Base-by-base conservation (phyloP, 306 rosid genomes). In the Lathyrus tuberosus region DNA sequence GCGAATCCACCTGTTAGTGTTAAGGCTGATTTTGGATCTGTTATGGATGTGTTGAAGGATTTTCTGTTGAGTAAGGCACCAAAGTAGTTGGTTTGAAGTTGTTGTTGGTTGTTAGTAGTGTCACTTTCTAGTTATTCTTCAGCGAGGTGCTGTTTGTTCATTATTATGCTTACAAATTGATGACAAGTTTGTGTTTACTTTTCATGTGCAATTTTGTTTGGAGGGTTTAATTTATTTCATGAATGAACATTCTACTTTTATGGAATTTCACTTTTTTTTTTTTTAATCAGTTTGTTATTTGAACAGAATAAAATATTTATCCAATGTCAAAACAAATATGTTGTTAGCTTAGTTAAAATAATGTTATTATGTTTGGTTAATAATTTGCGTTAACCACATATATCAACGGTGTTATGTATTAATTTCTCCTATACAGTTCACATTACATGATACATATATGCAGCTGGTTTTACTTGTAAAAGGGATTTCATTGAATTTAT, bases 11-110 rank as follows among this genome's bases (percentile, higher is more conserved):
- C 66, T 3, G 60, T 73, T 20, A 18, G 61, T 0, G 82, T 78
- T 0, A 78, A 78, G 60, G 52, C 82, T 3, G 78, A 78, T 67
- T 78, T 78, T 51, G 82, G 82, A 0, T 73, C 82, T 0, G 82
- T 78, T 62, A 78, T 78, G 82, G 82, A 78, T 78, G 75, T 60
- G 38, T 73, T 78, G 17, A 78, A 59, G 54, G 78, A 73, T 41
- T 78, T 72, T 40, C 64, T 78, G 52, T 30, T 22, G 57, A 62
- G 16, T 15, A 61, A 78, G 17, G 24, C 59, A 11, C 71, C 71
- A 46, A 47, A 66, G 42, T 66, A 17, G 51, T 5, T 2, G 5
- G 5, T 28, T 26, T 26, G 38, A 0, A 24, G 38, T 12, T 56
- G 61, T 54, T 20, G 11, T 10, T 3, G 17, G 57, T 16, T 18